Percentiles rank a stretch among this genome's conserved stretches.
These are phyloP conservation scores for Salix brachista DNA, from an alignment of 345 rosid genomes.

Conservation along the genomic window DNA sequence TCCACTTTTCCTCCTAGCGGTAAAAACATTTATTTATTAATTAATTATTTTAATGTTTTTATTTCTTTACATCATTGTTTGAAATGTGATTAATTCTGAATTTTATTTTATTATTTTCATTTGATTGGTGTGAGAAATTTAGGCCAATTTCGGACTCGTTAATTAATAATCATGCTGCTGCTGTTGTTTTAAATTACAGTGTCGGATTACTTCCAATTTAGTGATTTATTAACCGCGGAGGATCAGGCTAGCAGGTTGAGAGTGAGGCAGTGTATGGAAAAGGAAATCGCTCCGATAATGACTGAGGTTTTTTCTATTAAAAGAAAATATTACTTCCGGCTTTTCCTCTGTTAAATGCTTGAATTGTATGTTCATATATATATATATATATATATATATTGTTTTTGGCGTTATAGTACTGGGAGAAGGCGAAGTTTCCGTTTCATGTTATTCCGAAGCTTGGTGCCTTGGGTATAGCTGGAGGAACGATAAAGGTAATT, in stretches of 20 bases:
- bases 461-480: conserved; percentile 55
- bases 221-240: conserved; percentile 75
- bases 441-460: conserved; percentile 79
- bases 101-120: background rate
- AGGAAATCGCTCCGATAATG: conserved; percentile 88
- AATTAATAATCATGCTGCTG: background rate
- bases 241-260: conserved; percentile 57
- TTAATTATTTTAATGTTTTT: too few species aligned
- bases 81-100: background rate
- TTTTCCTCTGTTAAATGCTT: background rate
- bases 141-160: background rate
- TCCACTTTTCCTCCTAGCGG: conserved; percentile 78
- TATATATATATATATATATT: too few species aligned
- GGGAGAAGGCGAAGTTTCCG: conserved; percentile 99
- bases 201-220: conserved; percentile 73
- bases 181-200: conserved; percentile 36
- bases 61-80: too few species aligned
- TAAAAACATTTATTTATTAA: conserved; percentile 20
- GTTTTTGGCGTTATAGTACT: conserved; percentile 42
- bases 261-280: conserved; percentile 89
- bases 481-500: conserved; percentile 85
- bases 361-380: background rate
- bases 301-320: conserved; percentile 43
- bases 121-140: background rate
- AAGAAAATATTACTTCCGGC: background rate